Evolutionary conservation across 1,284 basidiomycete species (phyloP).

Genomic region (Boletus mariae): DNA sequence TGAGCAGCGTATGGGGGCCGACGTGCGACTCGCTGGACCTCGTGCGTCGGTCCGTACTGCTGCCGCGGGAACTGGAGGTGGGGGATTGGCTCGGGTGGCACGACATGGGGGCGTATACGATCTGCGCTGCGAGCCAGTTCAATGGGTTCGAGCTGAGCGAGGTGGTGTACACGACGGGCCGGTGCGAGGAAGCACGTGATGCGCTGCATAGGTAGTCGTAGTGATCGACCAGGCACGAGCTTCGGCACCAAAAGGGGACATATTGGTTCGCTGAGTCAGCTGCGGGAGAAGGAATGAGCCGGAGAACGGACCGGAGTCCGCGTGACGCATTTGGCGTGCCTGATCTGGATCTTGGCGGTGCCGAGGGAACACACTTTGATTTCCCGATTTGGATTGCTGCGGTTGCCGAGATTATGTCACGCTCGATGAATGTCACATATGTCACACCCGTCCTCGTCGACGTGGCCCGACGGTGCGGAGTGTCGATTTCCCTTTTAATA

Average conservation of each 20-base stretch:
- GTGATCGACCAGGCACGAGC: slow-evolving; percentile 25
- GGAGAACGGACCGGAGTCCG: slow-evolving; percentile 23
- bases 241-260: slow-evolving; percentile 29
- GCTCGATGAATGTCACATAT: slow-evolving; percentile 25
- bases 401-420: slow-evolving; percentile 37
- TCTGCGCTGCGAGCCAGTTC: slow-evolving; percentile 87
- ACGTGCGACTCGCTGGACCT: slow-evolving; percentile 93
- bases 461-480: slow-evolving; percentile 26
- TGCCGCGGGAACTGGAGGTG: slow-evolving; percentile 67
- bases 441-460: slow-evolving; percentile 33
- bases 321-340: slow-evolving; percentile 19
- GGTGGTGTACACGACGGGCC: slow-evolving; percentile 61
- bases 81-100: slow-evolving; percentile 93
- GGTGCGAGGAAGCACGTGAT: slow-evolving; percentile 38
- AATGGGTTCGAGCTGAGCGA: slow-evolving; percentile 76
- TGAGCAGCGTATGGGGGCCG: slow-evolving; percentile 65
- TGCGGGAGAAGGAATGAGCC: slow-evolving; percentile 21
- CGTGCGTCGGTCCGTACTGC: slow-evolving; percentile 57
- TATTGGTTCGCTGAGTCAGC: slow-evolving; percentile 19
- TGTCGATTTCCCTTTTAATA: slow-evolving; percentile 31
- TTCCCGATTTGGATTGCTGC: slow-evolving; percentile 32
- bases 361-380: slow-evolving; percentile 32
- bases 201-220: slow-evolving; percentile 30
- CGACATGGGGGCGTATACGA: slow-evolving; percentile 92
- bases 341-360: slow-evolving; percentile 37